phyloP scores from a whole-genome alignment of 2,329 filamentous ascomycete species.

The Botrytis hyacinthi region DNA sequence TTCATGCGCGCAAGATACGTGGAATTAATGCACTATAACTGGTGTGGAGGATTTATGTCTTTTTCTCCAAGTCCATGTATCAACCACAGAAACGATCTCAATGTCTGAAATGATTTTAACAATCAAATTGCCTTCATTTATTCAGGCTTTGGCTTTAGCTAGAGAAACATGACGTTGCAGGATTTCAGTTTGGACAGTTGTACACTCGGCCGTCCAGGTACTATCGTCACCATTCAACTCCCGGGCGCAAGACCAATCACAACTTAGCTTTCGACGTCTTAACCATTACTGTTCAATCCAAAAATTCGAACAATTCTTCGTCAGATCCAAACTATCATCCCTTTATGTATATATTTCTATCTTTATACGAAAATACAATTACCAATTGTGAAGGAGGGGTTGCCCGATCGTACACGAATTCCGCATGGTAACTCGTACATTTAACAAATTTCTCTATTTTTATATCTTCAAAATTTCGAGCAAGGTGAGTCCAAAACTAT shows the following conservation, averaged over 20 bases:
- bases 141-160: neutral
- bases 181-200: neutral
- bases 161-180: neutral
- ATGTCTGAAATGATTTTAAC: neutral
- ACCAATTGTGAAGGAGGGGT: neutral
- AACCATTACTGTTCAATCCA: neutral
- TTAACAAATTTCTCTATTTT: neutral
- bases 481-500: neutral
- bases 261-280: neutral
- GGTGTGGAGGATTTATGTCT: neutral
- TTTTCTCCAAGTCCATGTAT: neutral
- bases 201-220: neutral
- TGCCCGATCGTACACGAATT: neutral
- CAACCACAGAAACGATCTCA: neutral
- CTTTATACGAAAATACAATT: neutral
- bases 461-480: slow-evolving; percentile 2
- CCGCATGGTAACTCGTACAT: neutral
- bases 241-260: slow-evolving; percentile 1
- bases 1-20: neutral
- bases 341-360: neutral
- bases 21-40: neutral
- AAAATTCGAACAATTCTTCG: neutral
- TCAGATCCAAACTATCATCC: neutral
- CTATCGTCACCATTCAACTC: neutral
- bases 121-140: neutral